Conservation (phyloP, 1,284 basidiomycete genomes). For the Hymenochaete sp. region DNA sequence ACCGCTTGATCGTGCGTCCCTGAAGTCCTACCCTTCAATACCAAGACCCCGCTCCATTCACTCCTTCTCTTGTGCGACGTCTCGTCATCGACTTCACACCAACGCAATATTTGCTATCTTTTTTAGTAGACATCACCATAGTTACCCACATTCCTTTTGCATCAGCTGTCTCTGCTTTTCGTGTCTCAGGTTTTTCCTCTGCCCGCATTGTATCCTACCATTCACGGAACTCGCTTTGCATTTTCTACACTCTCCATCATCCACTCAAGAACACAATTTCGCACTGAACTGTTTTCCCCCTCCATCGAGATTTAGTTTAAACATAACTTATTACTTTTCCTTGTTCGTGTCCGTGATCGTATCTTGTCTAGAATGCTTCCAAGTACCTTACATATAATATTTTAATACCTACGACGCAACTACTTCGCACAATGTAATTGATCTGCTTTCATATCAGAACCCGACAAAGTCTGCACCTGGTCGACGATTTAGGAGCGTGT, state of each 20-base stretch:
- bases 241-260: not conserved
- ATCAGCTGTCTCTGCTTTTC: not conserved
- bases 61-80: slow-evolving; percentile 7
- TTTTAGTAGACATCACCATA: slow-evolving; percentile 13
- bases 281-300: not conserved
- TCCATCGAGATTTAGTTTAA: not conserved
- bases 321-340: slow-evolving; percentile 9
- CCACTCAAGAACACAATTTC: not conserved
- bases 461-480: too few relatives aligned
- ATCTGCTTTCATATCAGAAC: too few relatives aligned
- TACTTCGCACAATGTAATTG: too few relatives aligned
- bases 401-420: too few relatives aligned
- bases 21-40: slow-evolving; percentile 5
- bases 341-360: not conserved
- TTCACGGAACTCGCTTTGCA: not conserved
- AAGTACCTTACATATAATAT: not conserved
- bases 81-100: slow-evolving; percentile 12
- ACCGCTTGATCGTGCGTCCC: too few relatives aligned
- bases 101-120: slow-evolving; percentile 14
- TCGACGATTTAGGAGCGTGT: too few relatives aligned
- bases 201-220: slow-evolving; percentile 8
- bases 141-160: not conserved
- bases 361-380: not conserved
- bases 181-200: not conserved
- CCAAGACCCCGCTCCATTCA: slow-evolving; percentile 8